Percentiles rank a stretch among this genome's conserved stretches.
These are phyloP conservation scores for Lodderomyces jiufengensis DNA, from an alignment of 1,139 yeast species.

Conservation along the genomic window DNA sequence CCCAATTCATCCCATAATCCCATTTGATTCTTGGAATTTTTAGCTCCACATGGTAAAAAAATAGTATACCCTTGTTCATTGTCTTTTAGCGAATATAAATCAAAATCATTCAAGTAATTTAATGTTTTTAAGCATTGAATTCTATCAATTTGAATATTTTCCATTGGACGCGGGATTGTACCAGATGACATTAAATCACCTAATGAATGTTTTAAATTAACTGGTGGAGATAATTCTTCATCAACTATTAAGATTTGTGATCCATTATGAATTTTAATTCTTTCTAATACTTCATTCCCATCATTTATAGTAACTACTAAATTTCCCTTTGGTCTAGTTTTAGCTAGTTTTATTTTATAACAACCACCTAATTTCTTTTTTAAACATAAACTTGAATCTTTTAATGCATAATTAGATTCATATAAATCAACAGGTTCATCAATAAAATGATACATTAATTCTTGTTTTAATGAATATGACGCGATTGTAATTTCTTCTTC, in stretches of 20 bases:
- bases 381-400: slow-evolving; percentile 31
- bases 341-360: slow-evolving; percentile 36
- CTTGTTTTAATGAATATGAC: slow-evolving; percentile 30
- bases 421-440: slow-evolving; percentile 35
- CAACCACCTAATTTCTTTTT: slow-evolving; percentile 41
- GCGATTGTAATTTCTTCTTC: slow-evolving; percentile 19
- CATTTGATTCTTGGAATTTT: slow-evolving; percentile 1
- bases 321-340: slow-evolving; percentile 41
- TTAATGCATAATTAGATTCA: slow-evolving; percentile 18
- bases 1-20: slow-evolving; percentile 66
- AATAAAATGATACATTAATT: slow-evolving; percentile 64
- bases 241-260: slow-evolving; percentile 63
- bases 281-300: slow-evolving; percentile 44
- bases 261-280: slow-evolving; percentile 41
- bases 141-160: slow-evolving; percentile 32
- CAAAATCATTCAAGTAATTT: slow-evolving; percentile 28
- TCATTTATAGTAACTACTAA: slow-evolving; percentile 34
- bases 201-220: slow-evolving; percentile 33
- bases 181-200: slow-evolving; percentile 40
- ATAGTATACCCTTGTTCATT: slow-evolving; percentile 66
- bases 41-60: slow-evolving; percentile 67
- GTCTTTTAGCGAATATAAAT: slow-evolving; percentile 40
- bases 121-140: slow-evolving; percentile 36
- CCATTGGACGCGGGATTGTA: slow-evolving; percentile 27
- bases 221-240: slow-evolving; percentile 45